Evolutionary conservation across 495 filamentous ascomycete genomes (phyloP).

Genomic region (Aspergillus sparsus): DNA sequence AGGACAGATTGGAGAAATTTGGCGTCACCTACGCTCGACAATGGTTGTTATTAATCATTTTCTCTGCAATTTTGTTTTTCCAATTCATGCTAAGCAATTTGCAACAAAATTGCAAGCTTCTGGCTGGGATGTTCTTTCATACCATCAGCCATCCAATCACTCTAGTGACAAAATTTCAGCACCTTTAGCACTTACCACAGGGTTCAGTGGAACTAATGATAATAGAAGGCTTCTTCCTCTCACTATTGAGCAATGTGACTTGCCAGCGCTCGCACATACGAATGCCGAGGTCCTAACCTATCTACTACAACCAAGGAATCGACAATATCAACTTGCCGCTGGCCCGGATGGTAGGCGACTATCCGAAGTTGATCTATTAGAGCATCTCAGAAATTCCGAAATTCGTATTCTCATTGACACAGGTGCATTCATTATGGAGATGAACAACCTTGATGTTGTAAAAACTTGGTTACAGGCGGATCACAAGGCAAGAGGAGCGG

Average conservation of each 20-base stretch:
- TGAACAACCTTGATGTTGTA: constrained; percentile 53
- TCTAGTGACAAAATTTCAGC: constrained; percentile 23
- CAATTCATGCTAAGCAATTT: constrained; percentile 62
- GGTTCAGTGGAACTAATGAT: constrained; percentile 76
- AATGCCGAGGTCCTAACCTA: constrained; percentile 64
- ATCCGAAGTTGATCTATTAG: constrained; percentile 18
- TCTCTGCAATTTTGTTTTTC: constrained; percentile 61
- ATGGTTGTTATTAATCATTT: constrained; percentile 61
- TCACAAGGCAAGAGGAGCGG: constrained; percentile 46
- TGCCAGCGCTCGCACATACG: constrained; percentile 56
- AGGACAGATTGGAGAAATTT: constrained; percentile 44
- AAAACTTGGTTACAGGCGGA: constrained; percentile 49
- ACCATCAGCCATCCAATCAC: not conserved
- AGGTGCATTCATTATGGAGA: constrained; percentile 67
- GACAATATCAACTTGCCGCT: constrained; percentile 7
- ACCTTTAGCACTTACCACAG: constrained; percentile 51
- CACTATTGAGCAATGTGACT: constrained; percentile 56
- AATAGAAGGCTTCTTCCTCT: constrained; percentile 58
- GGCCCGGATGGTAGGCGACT: constrained; percentile 6
- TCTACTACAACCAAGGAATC: constrained; percentile 43
- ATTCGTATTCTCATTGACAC: constrained; percentile 65
- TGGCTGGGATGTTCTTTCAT: constrained; percentile 63
- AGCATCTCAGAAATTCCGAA: constrained; percentile 51
- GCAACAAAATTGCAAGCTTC: constrained; percentile 62
- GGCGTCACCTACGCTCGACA: constrained; percentile 50